Base-by-base conservation (phyloP, 2,329 filamentous ascomycete genomes). In the Cyphellophora europaea region DNA sequence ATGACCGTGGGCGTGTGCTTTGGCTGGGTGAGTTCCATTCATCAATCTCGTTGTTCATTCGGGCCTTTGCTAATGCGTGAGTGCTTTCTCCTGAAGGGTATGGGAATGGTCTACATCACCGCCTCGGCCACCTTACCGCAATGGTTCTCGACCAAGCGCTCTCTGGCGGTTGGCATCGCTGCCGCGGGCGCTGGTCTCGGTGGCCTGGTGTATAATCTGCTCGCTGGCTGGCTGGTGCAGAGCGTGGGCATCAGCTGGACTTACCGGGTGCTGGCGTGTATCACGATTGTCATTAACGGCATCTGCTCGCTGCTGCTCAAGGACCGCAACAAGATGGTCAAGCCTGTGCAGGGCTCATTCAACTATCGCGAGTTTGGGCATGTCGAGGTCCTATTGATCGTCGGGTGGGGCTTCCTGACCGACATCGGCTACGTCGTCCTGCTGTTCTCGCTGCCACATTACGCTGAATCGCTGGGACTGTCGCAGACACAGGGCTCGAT, bases 391-490 rank as follows among this genome's bases (percentile, higher is more conserved):
- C 18, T 41, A 11, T 30, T 52, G 13, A 27, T 52, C 4, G 36
- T 52, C 2, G 13, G 39, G 0, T 68, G 63, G 63, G 57, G 53
- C 5, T 64, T 69, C 33, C 45, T 59, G 11, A 63, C 52, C 35
- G 58, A 69, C 50, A 45, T 70, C 4, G 66, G 65, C 1, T 70
- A 69, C 36, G 61, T 67, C 33, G 53, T 56, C 3, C 42, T 69
- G 15, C 46, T 69, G 2, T 68, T 59, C 44, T 64, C 58, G 4
- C 41, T 71, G 11, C 58, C 65, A 0, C 61, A 64, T 41, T 71
- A 65, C 42, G 64, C 60, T 1, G 43, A 53, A 8, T 62, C 55
- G 11, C 58, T 67, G 10, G 63, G 63, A 1, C 43, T 70, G 2
- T 48, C 49, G 10, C 40, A 50, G 11, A 35, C 40, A 1, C 55